Percentiles rank a stretch among this genome's conserved stretches.
phyloP scores from a whole-genome alignment of 371 early-diverging fungal genomes.

The Batkoa obscura region DNA sequence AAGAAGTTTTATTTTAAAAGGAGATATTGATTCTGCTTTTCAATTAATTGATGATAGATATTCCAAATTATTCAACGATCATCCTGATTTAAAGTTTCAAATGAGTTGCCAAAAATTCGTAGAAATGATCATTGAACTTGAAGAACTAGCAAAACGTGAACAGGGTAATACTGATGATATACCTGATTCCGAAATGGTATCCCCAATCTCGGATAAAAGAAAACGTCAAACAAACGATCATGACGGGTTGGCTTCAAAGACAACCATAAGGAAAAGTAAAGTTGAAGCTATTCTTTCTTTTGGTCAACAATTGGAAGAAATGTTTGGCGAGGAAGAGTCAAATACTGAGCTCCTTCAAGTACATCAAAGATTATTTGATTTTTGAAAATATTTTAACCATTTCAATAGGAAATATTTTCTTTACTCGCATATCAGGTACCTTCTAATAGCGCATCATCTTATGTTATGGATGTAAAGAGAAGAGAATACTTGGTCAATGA shows the following conservation, averaged over 20 bases:
- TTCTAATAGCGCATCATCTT: constrained; percentile 24
- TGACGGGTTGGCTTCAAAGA: constrained; percentile 8
- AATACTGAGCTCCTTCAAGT: no score
- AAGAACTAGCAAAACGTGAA: no score
- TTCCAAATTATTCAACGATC: constrained; percentile 31
- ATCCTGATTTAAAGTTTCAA: constrained; percentile 41
- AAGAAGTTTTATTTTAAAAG: constrained; percentile 31
- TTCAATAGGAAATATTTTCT: constrained; percentile 37
- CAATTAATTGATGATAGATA: constrained; percentile 29
- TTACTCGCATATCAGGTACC: constrained; percentile 57
- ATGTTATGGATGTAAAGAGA: constrained; percentile 20
- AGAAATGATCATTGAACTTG: constrained; percentile 31
- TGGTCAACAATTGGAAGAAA: not conserved
- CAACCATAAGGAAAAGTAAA: no score
- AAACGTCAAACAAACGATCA: constrained; percentile 1
- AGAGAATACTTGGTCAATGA: constrained; percentile 44
- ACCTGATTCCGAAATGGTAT: constrained; percentile 12
- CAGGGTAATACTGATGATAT: no score
- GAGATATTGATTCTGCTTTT: constrained; percentile 53
- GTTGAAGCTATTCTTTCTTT: not conserved
- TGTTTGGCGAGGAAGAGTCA: no score
- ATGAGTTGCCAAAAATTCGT: constrained; percentile 66
- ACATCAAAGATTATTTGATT: no score
- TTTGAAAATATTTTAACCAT: not conserved
- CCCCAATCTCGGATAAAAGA: no score